These are phyloP conservation scores for Pleurotus tuoliensis DNA, from an alignment of 768 basidiomycete genomes.

Conservation along the genomic window DNA sequence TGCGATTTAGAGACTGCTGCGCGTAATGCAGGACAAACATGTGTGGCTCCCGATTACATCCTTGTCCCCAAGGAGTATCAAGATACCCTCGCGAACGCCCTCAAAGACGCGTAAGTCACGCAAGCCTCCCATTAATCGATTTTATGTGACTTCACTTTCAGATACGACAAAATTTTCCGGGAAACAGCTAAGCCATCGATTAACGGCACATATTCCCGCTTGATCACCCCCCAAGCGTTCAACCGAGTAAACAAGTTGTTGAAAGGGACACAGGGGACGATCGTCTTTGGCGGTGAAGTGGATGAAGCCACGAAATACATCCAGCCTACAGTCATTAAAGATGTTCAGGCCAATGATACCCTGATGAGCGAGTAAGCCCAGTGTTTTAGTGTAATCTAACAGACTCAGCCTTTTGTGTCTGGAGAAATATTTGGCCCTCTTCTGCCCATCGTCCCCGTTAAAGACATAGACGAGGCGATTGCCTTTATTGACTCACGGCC, in stretches of 20 bases:
- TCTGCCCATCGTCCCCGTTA: slow-evolving; percentile 69
- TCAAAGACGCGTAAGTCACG: slow-evolving; percentile 35
- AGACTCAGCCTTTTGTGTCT: neutral
- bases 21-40: slow-evolving; percentile 71
- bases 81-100: slow-evolving; percentile 37
- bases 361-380: slow-evolving; percentile 68
- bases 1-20: slow-evolving; percentile 65
- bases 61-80: slow-evolving; percentile 44
- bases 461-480: slow-evolving; percentile 66
- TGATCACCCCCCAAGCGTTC: slow-evolving; percentile 53
- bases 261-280: slow-evolving; percentile 60
- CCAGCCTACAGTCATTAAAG: slow-evolving; percentile 67
- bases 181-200: slow-evolving; percentile 39
- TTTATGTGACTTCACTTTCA: slow-evolving; percentile 17
- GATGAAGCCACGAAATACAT: slow-evolving; percentile 59
- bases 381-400: neutral
- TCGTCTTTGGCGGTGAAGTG: slow-evolving; percentile 62
- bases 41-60: slow-evolving; percentile 59
- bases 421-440: slow-evolving; percentile 88
- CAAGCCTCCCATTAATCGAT: neutral
- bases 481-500: slow-evolving; percentile 60
- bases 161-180: slow-evolving; percentile 53
- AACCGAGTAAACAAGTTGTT: slow-evolving; percentile 56
- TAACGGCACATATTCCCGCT: slow-evolving; percentile 43
- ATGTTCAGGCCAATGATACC: slow-evolving; percentile 60